Evolutionary conservation across 163 green algal species (phyloP).

Genomic region (Picocystis sp.): DNA sequence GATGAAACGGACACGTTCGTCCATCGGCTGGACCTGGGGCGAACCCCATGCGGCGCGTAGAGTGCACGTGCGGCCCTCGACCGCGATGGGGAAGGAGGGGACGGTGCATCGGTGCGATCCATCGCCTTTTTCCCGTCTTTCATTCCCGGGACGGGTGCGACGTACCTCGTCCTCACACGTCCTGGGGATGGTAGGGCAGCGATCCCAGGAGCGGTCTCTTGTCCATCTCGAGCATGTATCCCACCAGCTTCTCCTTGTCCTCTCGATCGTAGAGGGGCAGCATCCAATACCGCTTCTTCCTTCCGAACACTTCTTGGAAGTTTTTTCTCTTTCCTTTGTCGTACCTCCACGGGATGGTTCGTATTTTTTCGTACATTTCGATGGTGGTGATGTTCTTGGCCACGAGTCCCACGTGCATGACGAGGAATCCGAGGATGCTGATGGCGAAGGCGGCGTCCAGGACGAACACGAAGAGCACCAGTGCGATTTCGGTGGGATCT

Average conservation of each 20-base stretch:
- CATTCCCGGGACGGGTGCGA: no score
- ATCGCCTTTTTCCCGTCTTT: no score
- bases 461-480: slow-evolving; percentile 15
- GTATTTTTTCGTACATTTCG: slow-evolving; percentile 15
- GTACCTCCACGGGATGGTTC: slow-evolving; percentile 14
- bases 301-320: slow-evolving; percentile 27
- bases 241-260: slow-evolving; percentile 2
- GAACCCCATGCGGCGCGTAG: no score
- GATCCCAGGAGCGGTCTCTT: background rate
- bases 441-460: slow-evolving; percentile 26
- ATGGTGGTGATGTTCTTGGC: slow-evolving; percentile 33
- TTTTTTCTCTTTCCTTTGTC: slow-evolving; percentile 24
- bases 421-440: slow-evolving; percentile 23
- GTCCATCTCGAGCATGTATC: background rate
- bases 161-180: no score
- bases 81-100: no score
- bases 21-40: no score
- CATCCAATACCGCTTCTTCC: slow-evolving; percentile 12
- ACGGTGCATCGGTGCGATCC: no score
- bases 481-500: background rate
- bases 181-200: no score
- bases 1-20: no score
- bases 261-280: slow-evolving; percentile 19
- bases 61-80: no score
- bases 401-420: slow-evolving; percentile 28